Percentiles rank a stretch among this genome's conserved stretches.
phyloP scores from a whole-genome alignment of 2,329 filamentous ascomycete genomes.

The Coniochaeta prunicola region DNA sequence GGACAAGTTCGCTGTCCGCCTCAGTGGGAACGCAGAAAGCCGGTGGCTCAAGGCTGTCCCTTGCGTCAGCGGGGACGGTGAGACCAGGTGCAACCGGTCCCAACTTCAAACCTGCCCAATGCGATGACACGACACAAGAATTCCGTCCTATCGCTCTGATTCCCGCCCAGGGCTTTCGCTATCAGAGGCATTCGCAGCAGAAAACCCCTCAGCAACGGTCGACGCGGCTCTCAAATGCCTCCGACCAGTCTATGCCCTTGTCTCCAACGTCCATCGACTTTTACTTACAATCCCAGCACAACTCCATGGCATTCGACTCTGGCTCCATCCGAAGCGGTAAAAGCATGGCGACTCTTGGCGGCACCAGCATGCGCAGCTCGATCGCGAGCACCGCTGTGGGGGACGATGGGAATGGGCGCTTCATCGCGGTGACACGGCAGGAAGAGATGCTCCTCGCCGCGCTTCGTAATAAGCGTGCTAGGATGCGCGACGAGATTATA shows the following conservation, averaged over 20 bases:
- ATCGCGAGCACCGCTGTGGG: neutral
- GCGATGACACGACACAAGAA: neutral
- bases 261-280: slow-evolving; percentile 46
- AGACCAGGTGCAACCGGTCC: slow-evolving; percentile 15
- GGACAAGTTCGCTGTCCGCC: slow-evolving; percentile 21
- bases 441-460: slow-evolving; percentile 53
- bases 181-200: neutral
- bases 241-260: slow-evolving; percentile 31
- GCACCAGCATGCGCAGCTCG: slow-evolving; percentile 4
- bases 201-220: neutral
- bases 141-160: neutral
- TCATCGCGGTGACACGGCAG: slow-evolving; percentile 52
- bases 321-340: slow-evolving; percentile 24
- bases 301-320: slow-evolving; percentile 12
- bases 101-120: neutral
- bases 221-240: slow-evolving; percentile 6
- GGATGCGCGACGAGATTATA: slow-evolving; percentile 42
- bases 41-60: slow-evolving; percentile 26
- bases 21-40: slow-evolving; percentile 9
- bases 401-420: slow-evolving; percentile 27
- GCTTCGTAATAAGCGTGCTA: slow-evolving; percentile 46
- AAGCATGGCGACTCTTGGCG: slow-evolving; percentile 8
- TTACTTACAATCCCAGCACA: slow-evolving; percentile 28
- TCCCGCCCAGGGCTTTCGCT: neutral
- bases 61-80: slow-evolving; percentile 25